Conservation (phyloP, 169 alveolate genomes). For the Eimeria necatrix region DNA sequence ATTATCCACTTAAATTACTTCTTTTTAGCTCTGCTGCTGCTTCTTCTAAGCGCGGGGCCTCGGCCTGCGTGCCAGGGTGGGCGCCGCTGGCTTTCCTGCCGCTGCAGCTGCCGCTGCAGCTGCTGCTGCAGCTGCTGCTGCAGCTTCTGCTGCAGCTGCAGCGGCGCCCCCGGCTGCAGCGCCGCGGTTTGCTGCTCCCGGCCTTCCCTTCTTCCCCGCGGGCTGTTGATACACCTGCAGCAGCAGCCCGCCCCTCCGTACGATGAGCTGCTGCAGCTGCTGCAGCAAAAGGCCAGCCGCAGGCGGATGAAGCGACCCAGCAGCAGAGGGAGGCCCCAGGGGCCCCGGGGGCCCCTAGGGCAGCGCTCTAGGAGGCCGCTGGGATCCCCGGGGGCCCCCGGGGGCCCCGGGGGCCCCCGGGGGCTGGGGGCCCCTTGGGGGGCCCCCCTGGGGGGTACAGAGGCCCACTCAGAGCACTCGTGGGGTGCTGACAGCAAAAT, state of each 20-base stretch:
- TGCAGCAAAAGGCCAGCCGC: too few relatives aligned
- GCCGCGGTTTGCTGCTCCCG: too few relatives aligned
- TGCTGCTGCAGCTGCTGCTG: not conserved
- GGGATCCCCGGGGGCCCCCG: not conserved
- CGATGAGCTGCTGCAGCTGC: conserved; percentile 21
- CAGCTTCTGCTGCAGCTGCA: not conserved
- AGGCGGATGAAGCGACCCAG: too few relatives aligned
- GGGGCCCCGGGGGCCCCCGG: not conserved
- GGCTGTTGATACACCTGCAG: too few relatives aligned
- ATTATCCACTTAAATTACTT: too few relatives aligned
- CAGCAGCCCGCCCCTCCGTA: too few relatives aligned
- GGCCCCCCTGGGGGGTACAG: not conserved
- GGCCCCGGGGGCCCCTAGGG: not conserved
- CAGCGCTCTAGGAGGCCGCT: conserved; percentile 6
- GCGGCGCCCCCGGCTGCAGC: conserved; percentile 50
- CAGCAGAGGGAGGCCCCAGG: too few relatives aligned
- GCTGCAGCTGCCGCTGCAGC: not conserved
- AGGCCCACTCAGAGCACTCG: not conserved
- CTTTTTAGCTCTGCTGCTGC: too few relatives aligned
- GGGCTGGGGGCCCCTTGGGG: not conserved
- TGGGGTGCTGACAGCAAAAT: not conserved
- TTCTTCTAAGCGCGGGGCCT: too few relatives aligned
- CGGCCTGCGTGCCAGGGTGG: too few relatives aligned
- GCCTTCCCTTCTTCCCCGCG: too few relatives aligned
- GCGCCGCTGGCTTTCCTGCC: not conserved